These are phyloP conservation scores for Aquilaria yunnanensis DNA, from an alignment of 345 rosid species.

Conservation along the genomic window DNA sequence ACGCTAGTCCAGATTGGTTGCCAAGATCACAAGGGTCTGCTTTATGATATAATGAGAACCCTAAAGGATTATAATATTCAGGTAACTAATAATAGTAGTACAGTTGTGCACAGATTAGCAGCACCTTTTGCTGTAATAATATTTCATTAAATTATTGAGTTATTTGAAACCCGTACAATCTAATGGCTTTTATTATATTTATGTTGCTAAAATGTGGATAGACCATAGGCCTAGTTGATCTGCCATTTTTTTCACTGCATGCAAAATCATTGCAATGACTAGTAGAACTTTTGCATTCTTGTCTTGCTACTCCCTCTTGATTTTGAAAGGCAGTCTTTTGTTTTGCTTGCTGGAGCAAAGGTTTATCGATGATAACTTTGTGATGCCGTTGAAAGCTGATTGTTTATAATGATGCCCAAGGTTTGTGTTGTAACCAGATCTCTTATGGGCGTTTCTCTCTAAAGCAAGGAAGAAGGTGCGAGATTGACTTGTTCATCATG, in stretches of 20 bases:
- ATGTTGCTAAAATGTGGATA: background rate
- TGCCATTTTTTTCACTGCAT: no score
- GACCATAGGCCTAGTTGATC: no score
- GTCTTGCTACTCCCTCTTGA: background rate
- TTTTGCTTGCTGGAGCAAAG: no score
- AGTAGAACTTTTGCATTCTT: no score
- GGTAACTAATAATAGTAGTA: conserved; percentile 34
- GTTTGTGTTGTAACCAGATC: conserved; percentile 38
- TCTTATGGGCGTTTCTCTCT: conserved; percentile 80
- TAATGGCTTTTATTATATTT: background rate
- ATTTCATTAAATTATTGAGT: background rate
- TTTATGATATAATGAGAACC: conserved; percentile 90
- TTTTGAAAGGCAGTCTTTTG: background rate
- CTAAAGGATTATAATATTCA: conserved; percentile 89
- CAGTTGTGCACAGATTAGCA: background rate
- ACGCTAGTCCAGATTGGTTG: conserved; percentile 84
- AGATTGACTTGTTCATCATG: conserved; percentile 81
- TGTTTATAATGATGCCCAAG: background rate
- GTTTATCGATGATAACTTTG: no score
- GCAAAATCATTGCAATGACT: no score
- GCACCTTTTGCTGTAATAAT: background rate
- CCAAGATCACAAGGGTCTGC: conserved; percentile 88
- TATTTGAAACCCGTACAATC: background rate
- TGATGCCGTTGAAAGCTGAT: no score
- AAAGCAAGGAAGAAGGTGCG: conserved; percentile 55